Percentiles rank a stretch among this genome's conserved stretches.
These are phyloP conservation scores for Skeletonema marinoi DNA, from an alignment of 108 stramenopile genomes.

Conservation along the genomic window DNA sequence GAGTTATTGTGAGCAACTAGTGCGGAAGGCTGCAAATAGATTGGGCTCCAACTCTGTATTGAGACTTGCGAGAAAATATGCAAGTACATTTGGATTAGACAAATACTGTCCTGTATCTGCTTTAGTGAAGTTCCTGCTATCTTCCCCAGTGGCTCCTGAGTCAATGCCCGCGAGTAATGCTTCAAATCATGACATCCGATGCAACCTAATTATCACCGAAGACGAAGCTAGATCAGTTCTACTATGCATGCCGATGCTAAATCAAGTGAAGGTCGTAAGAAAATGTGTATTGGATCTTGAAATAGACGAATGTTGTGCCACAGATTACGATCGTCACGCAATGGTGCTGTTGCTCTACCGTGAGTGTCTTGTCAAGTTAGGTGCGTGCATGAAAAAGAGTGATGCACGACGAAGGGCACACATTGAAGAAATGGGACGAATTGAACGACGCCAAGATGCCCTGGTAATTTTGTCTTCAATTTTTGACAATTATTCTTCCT, in stretches of 20 bases:
- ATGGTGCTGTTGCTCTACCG: conserved; percentile 63
- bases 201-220: conserved; percentile 42
- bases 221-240: conserved; percentile 37
- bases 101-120: conserved; percentile 29
- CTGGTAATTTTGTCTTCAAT: conserved; percentile 72
- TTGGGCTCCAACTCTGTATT: conserved; percentile 12
- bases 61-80: conserved; percentile 39
- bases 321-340: conserved; percentile 71
- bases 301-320: conserved; percentile 4
- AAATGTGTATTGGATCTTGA: conserved; percentile 54
- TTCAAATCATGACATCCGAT: conserved; percentile 34
- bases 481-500: conserved; percentile 51
- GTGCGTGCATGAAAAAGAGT: conserved; percentile 27
- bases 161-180: neutral
- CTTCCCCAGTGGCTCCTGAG: conserved; percentile 12
- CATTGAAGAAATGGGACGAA: conserved; percentile 52
- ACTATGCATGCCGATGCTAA: conserved; percentile 28
- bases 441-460: conserved; percentile 77
- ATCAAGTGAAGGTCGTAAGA: conserved; percentile 48
- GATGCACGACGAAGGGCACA: conserved; percentile 38
- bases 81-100: conserved; percentile 21
- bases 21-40: conserved; percentile 35
- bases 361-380: conserved; percentile 39
- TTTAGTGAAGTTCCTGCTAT: conserved; percentile 42
- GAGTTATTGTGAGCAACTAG: conserved; percentile 34